Evolutionary conservation across 108 stramenopile genomes (phyloP), one percentile per base, ranked within the genome.

Genomic region (Conticribra weissflogii): DNA sequence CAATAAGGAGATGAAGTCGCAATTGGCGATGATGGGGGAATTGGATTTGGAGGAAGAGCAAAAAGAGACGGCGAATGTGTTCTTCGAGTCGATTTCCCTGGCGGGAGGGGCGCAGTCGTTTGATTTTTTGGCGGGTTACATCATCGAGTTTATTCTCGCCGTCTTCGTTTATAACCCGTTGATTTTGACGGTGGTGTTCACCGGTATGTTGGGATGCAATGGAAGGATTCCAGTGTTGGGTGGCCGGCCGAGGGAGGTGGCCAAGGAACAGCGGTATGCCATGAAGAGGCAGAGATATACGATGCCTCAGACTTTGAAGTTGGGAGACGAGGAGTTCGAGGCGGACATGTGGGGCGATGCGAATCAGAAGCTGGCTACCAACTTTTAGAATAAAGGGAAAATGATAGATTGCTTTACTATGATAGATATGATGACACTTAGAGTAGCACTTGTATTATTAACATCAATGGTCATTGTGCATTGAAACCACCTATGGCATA

Each of bases 161-260:
- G 69, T 81, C n/a, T 85, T 90, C 44, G 80, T 88, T 9, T 94
- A 83, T 50, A 87, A 76, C 67, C 88, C 88, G 0, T 28, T 91
- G 19, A 49, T 84, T 1, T 79, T 79, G 24, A 86, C 87, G 3
- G 53, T 91, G 0, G 50, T 89, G 0, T 87, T 90, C 50, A 74
- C 86, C 30, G 89, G 89, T n/a, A 48, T 87, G 2, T 41, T 90
- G 29, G 72, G 77, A n/a, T 80, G 86, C 49, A 74, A 82, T 54
- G 80, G 78, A 9, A 52, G 82, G 29, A 51, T 86, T 12, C 82
- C 84, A 3, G 23, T 85, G 0, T 36, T 89, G 7, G 88, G 88
- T 15, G 88, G 88, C 23, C 71, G 88, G 44, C 88, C 88, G 4
- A 54, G 74, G 25, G 86, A 88, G 63, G 45, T 85, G 41, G 33